A percentile compares a stretch with the other conserved stretches of the same genome.
Conservation (phyloP, 75 land plant genomes). For the Selaginella moellendorffii region DNA sequence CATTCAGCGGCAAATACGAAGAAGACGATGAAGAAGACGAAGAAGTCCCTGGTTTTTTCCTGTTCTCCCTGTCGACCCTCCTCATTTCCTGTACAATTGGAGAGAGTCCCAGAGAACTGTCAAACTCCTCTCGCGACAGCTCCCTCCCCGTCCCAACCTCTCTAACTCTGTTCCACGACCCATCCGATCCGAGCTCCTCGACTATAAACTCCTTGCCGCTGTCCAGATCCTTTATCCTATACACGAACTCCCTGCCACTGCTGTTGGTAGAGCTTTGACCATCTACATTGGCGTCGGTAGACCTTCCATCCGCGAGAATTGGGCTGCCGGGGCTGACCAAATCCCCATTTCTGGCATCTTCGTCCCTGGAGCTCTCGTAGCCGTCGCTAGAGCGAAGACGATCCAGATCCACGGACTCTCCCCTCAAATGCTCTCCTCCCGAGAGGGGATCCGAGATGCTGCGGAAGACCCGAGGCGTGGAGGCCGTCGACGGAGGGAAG, state of each 20-base stretch:
- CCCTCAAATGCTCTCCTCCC: neutral
- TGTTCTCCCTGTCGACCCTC: conserved; percentile 28
- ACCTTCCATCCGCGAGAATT: conserved; percentile 10
- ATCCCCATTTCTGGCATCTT: conserved; percentile 15
- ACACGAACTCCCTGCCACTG: conserved; percentile 15
- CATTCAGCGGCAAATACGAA: no score
- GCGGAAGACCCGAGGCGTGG: no score
- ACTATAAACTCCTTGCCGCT: conserved; percentile 53
- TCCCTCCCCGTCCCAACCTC: conserved; percentile 72
- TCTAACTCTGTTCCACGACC: conserved; percentile 20
- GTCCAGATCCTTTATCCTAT: conserved; percentile 33
- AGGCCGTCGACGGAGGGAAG: no score
- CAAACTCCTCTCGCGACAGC: conserved; percentile 74
- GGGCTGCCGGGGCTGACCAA: conserved; percentile 12
- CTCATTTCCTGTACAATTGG: conserved; percentile 32
- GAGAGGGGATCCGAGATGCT: neutral
- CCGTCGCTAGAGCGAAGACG: no score
- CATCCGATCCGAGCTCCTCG: conserved; percentile 43
- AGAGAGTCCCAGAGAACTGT: conserved; percentile 39
- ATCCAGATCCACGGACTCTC: conserved; percentile 6
- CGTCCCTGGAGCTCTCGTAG: conserved; percentile 6
- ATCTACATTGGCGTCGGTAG: conserved; percentile 4
- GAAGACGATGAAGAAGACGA: no score
- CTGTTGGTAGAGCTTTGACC: conserved; percentile 3
- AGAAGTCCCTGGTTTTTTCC: no score